These are phyloP conservation scores for Dacryopinax primogenitus DNA, from an alignment of 768 basidiomycete genomes.

Conservation along the genomic window DNA sequence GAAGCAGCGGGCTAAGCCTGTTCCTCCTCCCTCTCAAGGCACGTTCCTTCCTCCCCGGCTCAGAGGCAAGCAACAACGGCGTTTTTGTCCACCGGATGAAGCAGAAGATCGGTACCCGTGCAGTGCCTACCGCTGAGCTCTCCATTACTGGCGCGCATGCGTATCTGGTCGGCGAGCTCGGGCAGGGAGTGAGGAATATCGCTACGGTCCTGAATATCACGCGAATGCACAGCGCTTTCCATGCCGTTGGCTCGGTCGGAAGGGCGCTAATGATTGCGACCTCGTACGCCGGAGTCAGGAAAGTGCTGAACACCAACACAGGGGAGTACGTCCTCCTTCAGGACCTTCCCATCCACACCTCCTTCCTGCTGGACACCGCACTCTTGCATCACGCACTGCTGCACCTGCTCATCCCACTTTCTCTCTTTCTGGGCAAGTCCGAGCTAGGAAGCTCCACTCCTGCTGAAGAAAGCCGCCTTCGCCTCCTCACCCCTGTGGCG, in stretches of 20 bases:
- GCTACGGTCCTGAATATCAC: conserved; percentile 66
- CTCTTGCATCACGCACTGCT: conserved; percentile 52
- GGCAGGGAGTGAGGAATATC: conserved; percentile 53
- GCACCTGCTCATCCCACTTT: conserved; percentile 49
- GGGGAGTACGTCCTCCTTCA: conserved; percentile 30
- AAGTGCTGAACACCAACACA: conserved; percentile 39
- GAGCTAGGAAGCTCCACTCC: conserved; percentile 42
- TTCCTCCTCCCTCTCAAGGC: conserved; percentile 51
- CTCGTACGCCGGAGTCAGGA: conserved; percentile 48
- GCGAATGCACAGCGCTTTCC: conserved; percentile 50
- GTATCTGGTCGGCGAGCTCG: conserved; percentile 46
- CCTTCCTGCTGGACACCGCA: conserved; percentile 47
- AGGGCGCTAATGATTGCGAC: conserved; percentile 53
- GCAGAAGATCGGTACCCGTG: conserved; percentile 63
- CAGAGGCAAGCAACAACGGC: conserved; percentile 35
- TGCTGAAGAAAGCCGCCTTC: conserved; percentile 41
- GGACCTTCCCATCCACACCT: conserved; percentile 50
- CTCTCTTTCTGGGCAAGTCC: conserved; percentile 45
- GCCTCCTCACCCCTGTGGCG: conserved; percentile 53
- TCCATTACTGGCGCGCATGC: conserved; percentile 45
- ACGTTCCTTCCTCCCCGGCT: not conserved
- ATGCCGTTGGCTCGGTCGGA: conserved; percentile 44
- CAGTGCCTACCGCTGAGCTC: conserved; percentile 64
- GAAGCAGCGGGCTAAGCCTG: conserved; percentile 48
- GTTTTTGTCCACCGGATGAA: conserved; percentile 62